These are phyloP conservation scores for Phytopythium sindhum DNA, from an alignment of 352 stramenopile genomes.

Conservation along the genomic window DNA sequence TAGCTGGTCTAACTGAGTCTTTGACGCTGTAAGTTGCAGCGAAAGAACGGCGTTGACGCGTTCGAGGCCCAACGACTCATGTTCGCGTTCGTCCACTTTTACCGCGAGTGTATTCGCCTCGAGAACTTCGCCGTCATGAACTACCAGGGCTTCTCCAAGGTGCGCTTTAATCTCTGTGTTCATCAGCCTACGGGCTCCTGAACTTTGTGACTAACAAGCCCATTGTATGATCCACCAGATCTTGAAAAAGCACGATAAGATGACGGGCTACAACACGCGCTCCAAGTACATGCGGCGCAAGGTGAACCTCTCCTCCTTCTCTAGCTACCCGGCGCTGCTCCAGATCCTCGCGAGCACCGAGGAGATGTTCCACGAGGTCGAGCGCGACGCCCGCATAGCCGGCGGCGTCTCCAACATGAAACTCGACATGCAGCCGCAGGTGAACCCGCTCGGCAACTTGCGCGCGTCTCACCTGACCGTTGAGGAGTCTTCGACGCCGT, in stretches of 20 bases:
- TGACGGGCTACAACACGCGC: constrained; percentile 80
- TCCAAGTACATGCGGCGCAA: constrained; percentile 86
- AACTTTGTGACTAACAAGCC: background rate
- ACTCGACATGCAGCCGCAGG: constrained; percentile 35
- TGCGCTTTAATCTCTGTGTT: constrained; percentile 8
- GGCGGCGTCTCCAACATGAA: constrained; percentile 52
- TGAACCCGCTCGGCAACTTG: constrained; percentile 11
- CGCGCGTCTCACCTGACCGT: constrained; percentile 8
- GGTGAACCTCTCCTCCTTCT: constrained; percentile 76
- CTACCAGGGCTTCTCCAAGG: constrained; percentile 85
- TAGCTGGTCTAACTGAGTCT: background rate
- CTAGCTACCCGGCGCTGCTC: constrained; percentile 72
- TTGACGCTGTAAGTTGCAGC: constrained; percentile 12
- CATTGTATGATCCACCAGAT: constrained; percentile 27
- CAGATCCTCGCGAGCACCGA: constrained; percentile 74
- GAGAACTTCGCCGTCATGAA: constrained; percentile 86
- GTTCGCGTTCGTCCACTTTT: constrained; percentile 83
- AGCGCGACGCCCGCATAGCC: constrained; percentile 51
- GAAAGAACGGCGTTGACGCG: constrained; percentile 27
- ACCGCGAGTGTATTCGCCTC: constrained; percentile 73
- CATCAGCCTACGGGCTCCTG: background rate
- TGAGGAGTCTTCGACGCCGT: constrained; percentile 29
- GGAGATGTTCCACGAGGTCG: constrained; percentile 77
- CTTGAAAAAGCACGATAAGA: constrained; percentile 84
- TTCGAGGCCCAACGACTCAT: constrained; percentile 70